Base-by-base conservation (phyloP, 129 eudicot genomes). In the Centella asiatica region DNA sequence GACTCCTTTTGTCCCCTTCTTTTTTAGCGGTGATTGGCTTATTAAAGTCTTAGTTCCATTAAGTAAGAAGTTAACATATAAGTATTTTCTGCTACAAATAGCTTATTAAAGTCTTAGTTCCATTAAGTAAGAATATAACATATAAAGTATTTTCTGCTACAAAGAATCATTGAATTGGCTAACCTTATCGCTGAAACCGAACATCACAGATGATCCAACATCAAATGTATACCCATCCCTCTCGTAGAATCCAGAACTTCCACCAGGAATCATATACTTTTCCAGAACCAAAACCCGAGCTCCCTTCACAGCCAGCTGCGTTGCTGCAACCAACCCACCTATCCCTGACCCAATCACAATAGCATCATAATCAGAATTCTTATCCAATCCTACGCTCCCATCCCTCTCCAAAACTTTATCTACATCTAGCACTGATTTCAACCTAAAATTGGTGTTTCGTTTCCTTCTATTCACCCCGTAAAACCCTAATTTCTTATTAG, bases 241-340 rank as follows among this genome's bases (percentile, higher is more conserved):
- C 81, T 84, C 76, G 45, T 92, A 92, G 57, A 72, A 92, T 59
- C 95, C 99, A 45, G 99, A 92, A 67, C 99, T 92, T 62, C 99
- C 99, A 62, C 99, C 99, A 64, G 99, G 99, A 71, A 92, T 82
- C 69, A 92, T 85, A 75, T 92, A 92, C 67, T 92, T 92, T 82
- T 92, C 99, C 60, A 92, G 57, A 10, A 87, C 96, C 81, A 92
- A 80, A 67, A 92, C 99, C 67, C 70, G 74, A 6, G 96, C 99
- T 24, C 99, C 99, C 47, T 87, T 92, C 66, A 92, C 99, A 33
- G 99, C 99, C 80, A 92, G 62, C 71, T 92, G 99, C 11, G 99
- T 87, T 4, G 95, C 95, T n/a, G 99, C 96, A 62, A 92, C 99
- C 84, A 92, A 65, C 33, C 99, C 99, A 46, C 99, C 99, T 70